Conservation (phyloP, 768 basidiomycete species). For the Epithele typhae region DNA sequence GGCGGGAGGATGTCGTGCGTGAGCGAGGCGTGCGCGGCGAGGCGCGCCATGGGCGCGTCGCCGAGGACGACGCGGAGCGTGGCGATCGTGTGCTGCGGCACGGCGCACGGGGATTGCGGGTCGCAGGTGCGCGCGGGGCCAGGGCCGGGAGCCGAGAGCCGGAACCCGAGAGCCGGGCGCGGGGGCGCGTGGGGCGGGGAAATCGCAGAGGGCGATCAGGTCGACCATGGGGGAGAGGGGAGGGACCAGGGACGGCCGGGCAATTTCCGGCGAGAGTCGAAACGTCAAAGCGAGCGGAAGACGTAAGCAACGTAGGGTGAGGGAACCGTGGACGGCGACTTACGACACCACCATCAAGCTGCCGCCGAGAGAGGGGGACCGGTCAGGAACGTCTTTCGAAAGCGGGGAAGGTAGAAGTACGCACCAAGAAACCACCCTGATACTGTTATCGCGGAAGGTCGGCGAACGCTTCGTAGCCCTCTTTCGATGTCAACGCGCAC, state of each 20-base stretch:
- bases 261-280: too few relatives aligned
- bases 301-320: not conserved
- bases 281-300: not conserved
- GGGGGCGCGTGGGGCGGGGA: not conserved
- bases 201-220: not conserved
- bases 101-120: not conserved
- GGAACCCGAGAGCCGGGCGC: not conserved
- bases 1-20: conserved; percentile 71
- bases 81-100: conserved; percentile 57
- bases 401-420: conserved; percentile 25
- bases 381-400: conserved; percentile 5
- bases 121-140: not conserved
- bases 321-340: conserved; percentile 22
- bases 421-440: conserved; percentile 79
- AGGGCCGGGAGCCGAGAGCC: not conserved
- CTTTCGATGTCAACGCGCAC: conserved; percentile 28
- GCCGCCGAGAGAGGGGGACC: conserved; percentile 1
- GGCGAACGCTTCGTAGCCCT: too few relatives aligned
- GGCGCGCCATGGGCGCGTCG: conserved; percentile 37
- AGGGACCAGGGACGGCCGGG: too few relatives aligned
- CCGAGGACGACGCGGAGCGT: conserved; percentile 60
- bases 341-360: conserved; percentile 81
- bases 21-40: conserved; percentile 64
- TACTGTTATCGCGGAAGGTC: conserved; percentile 38
- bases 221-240: too few relatives aligned